Base-by-base conservation (phyloP, 257 asterid genomes). In the Perilla frutescens region DNA sequence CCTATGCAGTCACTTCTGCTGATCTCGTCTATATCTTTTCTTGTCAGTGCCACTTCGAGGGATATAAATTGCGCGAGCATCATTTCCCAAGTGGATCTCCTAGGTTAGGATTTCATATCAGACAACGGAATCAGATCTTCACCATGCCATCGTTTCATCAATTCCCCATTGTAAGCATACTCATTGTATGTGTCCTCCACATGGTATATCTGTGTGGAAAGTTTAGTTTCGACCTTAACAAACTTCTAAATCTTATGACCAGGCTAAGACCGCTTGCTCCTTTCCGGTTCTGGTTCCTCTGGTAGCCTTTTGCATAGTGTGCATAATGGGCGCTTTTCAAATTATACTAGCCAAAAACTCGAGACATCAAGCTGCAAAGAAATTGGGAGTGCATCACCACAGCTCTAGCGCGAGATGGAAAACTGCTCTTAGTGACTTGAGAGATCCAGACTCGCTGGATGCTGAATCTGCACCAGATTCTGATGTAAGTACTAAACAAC, bases 201-300 rank as follows among this genome's bases (percentile, higher is more conserved):
- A 34, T 34, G 4, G 37, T 70, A 6, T 69, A 7, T 32, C 3
- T 76, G 39, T 56, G 67, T 72, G 56, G 50, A 66, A 62, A 40
- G n/a, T 61, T 70, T 29, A 43, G 58, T 76, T 62, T 60, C 79
- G 54, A 55, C 71, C 85, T 84, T 75, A 87, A 67, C 71, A 50
- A 56, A 77, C 74, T 74, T 72, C 48, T 71, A 7, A 70, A 72
- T 81, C 53, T 81, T 32, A 69, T 76, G 57, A 66, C 69, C 91
- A 86, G 92, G 96, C 84, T 79, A 88, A 83, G 83, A 80, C 82
- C 66, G 63, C 77, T 66, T 81, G 82, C 51, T 82, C 80, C 66
- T 78, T 90, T 57, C 89, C 87, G 62, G 80, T 86, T 83, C 76
- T 86, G 87, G 89, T 84, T 79, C 85, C 96, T 73, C 74, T 88